Conservation (phyloP, 2,329 filamentous ascomycete species). For the Hysterium pulicare region DNA sequence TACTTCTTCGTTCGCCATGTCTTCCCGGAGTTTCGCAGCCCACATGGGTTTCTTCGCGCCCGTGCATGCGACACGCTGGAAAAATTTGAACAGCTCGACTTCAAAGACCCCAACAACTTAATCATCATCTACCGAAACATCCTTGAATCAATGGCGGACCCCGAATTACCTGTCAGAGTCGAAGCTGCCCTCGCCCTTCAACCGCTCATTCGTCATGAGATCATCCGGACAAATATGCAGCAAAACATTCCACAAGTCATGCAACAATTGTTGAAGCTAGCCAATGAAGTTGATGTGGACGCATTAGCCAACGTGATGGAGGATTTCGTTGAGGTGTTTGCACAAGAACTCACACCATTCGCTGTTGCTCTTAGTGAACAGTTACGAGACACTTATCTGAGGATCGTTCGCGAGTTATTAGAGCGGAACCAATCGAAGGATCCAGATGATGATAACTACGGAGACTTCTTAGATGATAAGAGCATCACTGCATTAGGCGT, state of each 20-base stretch:
- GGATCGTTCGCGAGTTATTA: conserved; percentile 86
- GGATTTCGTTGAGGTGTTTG: conserved; percentile 98
- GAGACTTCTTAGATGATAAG: conserved; percentile 95
- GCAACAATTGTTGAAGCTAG: conserved; percentile 95
- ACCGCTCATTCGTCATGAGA: conserved; percentile 90
- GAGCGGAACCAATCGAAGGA: conserved; percentile 76
- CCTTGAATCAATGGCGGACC: conserved; percentile 91
- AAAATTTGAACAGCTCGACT: conserved; percentile 96
- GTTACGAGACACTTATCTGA: conserved; percentile 89
- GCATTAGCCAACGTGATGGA: conserved; percentile 98
- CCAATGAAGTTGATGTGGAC: conserved; percentile 97
- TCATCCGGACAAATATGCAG: conserved; percentile 94
- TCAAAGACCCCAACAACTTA: conserved; percentile 93
- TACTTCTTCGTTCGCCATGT: conserved; percentile 98
- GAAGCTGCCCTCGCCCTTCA: conserved; percentile 92
- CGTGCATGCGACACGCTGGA: conserved; percentile 95
- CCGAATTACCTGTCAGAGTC: conserved; percentile 88
- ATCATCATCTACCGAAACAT: conserved; percentile 96
- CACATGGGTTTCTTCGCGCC: conserved; percentile 86
- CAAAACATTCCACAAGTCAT: conserved; percentile 98
- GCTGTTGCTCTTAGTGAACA: conserved; percentile 95
- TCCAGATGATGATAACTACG: conserved; percentile 74
- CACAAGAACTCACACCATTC: conserved; percentile 93
- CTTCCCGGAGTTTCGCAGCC: conserved; percentile 94
- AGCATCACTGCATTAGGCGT: conserved; percentile 96